Evolutionary conservation across 441 rosid genomes (phyloP).

Genomic region (Populus tomentosa): DNA sequence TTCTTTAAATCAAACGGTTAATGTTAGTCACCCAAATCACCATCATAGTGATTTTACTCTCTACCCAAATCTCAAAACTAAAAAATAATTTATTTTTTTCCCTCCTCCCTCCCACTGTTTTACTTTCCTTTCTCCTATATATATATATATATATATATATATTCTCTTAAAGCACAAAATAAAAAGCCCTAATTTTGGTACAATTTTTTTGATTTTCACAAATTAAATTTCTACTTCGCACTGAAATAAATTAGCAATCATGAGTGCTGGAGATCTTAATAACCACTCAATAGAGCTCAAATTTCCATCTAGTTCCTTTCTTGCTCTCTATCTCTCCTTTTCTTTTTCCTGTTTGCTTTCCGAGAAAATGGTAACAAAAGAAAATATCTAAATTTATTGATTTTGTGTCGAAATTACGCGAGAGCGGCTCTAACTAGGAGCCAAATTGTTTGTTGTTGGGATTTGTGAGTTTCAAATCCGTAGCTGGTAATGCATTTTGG

Average conservation of each 20-base stretch:
- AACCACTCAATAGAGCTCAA: conserved; percentile 67
- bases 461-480: not conserved
- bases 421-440: not conserved
- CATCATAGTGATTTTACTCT: too few species aligned
- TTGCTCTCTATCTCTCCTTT: not conserved
- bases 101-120: not conserved
- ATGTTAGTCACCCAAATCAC: not conserved
- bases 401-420: not conserved
- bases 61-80: not conserved
- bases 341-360: conserved; percentile 7
- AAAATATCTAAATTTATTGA: not conserved
- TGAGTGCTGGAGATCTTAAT: conserved; percentile 58
- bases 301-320: conserved; percentile 53
- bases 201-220: not conserved
- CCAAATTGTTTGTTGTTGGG: not conserved
- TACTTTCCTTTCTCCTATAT: too few species aligned
- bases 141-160: too few species aligned
- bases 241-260: conserved; percentile 12
- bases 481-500: not conserved
- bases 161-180: not conserved
- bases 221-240: not conserved
- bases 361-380: conserved; percentile 5
- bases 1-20: not conserved
- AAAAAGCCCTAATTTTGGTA: not conserved
- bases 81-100: not conserved